Evolutionary conservation across 1,139 yeast species (phyloP).

Genomic region (Yamadazyma mexicana): DNA sequence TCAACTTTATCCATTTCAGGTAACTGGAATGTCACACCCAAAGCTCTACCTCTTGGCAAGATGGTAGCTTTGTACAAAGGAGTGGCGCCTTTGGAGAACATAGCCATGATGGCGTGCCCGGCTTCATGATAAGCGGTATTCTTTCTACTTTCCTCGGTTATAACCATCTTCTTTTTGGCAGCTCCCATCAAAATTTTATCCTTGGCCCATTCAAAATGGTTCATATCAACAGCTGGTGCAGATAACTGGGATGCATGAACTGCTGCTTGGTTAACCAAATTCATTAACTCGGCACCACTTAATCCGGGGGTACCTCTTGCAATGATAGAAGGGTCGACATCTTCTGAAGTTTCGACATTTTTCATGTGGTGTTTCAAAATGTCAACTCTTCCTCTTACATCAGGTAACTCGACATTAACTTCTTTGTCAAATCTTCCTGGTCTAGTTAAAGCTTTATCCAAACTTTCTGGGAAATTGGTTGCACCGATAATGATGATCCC

Average conservation of each 20-base stretch:
- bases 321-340: conserved; percentile 82
- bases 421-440: conserved; percentile 98
- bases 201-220: conserved; percentile 97
- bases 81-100: conserved; percentile 94
- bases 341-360: conserved; percentile 79
- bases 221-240: conserved; percentile 88
- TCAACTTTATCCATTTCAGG: conserved; percentile 99
- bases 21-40: conserved; percentile 94
- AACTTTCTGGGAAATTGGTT: conserved; percentile 94
- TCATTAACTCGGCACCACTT: conserved; percentile 95
- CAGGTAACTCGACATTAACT: conserved; percentile 94
- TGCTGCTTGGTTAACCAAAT: conserved; percentile 96
- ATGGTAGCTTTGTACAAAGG: conserved; percentile 96
- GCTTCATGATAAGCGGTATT: conserved; percentile 99
- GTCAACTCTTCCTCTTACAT: conserved; percentile 94
- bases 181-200: conserved; percentile 98
- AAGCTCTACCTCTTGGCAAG: conserved; percentile 92
- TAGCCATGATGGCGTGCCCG: conserved; percentile 97
- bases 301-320: conserved; percentile 98
- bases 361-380: conserved; percentile 90
- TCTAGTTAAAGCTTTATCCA: conserved; percentile 95
- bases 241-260: conserved; percentile 91
- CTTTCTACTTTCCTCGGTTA: conserved; percentile 89
- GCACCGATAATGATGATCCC: conserved; percentile 98
- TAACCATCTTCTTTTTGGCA: conserved; percentile 94